Base-by-base conservation (phyloP, 441 rosid species). In the Bocquillonia castaneifolia region DNA sequence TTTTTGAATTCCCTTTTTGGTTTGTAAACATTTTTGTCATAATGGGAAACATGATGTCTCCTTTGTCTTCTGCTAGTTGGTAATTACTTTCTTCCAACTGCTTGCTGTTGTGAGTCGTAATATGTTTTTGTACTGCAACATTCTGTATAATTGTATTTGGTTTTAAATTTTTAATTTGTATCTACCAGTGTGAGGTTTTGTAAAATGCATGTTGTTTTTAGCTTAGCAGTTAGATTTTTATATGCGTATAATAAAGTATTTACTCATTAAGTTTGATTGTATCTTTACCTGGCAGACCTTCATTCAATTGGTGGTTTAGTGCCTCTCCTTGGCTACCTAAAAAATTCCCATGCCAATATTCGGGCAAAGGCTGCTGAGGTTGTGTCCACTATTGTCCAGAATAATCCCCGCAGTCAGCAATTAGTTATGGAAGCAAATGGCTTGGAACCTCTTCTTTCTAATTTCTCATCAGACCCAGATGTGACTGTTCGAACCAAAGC, bases 331-430 rank as follows among this genome's bases (percentile, higher is more conserved):
- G 83, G 79, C 66, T 92, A 83, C 74, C 75, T 94, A 60, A 90
- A 80, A 74, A 90, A 87, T 68, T 69, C 94, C 6, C 94, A 86
- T 75, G 85, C 89, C 50, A 90, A 86, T 61, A 81, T 90, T 63
- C 86, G 99, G 23, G 98, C 98, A 9, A 94, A 94, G 82, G 96
- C 98, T 72, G 97, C 96, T 4, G 98, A 92, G 26, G 96, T 94
- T 36, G 86, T 94, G 5, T 80, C 84, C 67, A 93, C 98, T n/a
- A 78, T 93, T 34, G 97, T 90, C 61, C 99, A 94, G 85, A 94
- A 92, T 80, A 94, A 92, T 80, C 96, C 97, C 51, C 78, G 73
- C 59, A 82, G 99, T 75, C 99, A 94, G 80, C 92, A 87, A 59
- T 73, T 94, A 60, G 97, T 92, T 70, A 92, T 92, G 97, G 98